Conservation (phyloP, 148 eudicot species). For the Silene uniflora region DNA sequence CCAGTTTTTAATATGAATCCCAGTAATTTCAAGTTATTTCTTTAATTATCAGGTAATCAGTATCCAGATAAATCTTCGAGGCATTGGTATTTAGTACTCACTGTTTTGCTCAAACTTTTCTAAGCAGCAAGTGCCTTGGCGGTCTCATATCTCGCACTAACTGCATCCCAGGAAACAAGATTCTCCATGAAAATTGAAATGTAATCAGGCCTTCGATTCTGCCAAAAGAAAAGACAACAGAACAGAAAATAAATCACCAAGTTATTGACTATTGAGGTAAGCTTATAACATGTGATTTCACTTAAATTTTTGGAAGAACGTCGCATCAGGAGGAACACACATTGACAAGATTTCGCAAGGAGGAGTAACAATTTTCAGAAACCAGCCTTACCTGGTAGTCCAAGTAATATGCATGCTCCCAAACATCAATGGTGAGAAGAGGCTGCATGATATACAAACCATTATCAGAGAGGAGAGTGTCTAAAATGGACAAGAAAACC, state of each 20-base stretch:
- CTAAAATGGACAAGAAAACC: neutral
- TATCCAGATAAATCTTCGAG: slow-evolving; percentile 34
- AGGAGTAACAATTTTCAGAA: neutral
- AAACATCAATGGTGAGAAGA: slow-evolving; percentile 83
- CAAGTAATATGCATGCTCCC: slow-evolving; percentile 99
- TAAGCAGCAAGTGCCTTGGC: slow-evolving; percentile 62
- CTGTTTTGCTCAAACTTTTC: slow-evolving; percentile 18
- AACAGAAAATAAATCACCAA: neutral
- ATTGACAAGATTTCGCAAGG: neutral
- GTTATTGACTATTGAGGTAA: neutral
- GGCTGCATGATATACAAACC: slow-evolving; percentile 60
- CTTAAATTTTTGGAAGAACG: neutral
- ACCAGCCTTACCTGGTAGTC: slow-evolving; percentile 69
- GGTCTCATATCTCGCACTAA: slow-evolving; percentile 64
- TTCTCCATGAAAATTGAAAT: slow-evolving; percentile 76
- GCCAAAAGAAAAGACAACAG: slow-evolving; percentile 19
- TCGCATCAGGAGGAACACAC: neutral
- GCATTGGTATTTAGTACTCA: slow-evolving; percentile 29
- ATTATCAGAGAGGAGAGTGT: neutral
- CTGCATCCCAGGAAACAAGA: slow-evolving; percentile 93
- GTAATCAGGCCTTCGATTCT: slow-evolving; percentile 92
- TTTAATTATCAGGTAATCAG: slow-evolving; percentile 20
- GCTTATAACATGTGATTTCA: neutral
- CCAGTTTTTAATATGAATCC: neutral
- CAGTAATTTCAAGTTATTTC: neutral